Percentiles rank a stretch among this genome's conserved stretches.
These are phyloP conservation scores for Monosporascus sp. DNA, from an alignment of 2,329 filamentous ascomycete species.

Conservation along the genomic window DNA sequence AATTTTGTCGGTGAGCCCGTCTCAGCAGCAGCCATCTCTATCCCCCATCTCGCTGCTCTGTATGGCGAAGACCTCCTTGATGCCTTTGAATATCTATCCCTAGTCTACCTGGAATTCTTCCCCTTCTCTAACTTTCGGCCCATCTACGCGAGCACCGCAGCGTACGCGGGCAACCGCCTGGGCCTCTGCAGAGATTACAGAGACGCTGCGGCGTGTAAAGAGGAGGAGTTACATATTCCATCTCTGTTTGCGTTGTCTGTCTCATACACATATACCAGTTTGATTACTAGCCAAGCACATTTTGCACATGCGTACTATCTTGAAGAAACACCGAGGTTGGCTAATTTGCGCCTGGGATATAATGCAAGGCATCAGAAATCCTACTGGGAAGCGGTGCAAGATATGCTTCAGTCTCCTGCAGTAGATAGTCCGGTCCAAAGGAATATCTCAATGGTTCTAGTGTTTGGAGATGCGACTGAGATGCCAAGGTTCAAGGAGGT, in stretches of 20 bases:
- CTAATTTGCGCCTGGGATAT: neutral
- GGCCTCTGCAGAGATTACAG: constrained; percentile 10
- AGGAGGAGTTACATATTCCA: constrained; percentile 2
- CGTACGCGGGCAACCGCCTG: constrained; percentile 8
- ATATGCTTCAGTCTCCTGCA: constrained; percentile 6
- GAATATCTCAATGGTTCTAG: constrained; percentile 6
- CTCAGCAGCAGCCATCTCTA: constrained; percentile 9
- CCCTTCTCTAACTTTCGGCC: neutral
- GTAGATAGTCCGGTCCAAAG: constrained; percentile 1
- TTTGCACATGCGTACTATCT: neutral
- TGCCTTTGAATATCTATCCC: constrained; percentile 9
- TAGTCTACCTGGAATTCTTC: constrained; percentile 6
- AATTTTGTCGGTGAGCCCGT: constrained; percentile 6
- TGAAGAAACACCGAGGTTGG: neutral
- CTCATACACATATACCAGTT: constrained; percentile 6
- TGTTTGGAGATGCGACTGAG: constrained; percentile 5
- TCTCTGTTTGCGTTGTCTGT: constrained; percentile 4
- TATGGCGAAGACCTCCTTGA: constrained; percentile 9
- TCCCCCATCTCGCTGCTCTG: constrained; percentile 10
- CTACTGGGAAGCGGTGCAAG: constrained; percentile 1
- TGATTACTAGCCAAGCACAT: constrained; percentile 6
- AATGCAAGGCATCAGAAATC: neutral
- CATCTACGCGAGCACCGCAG: constrained; percentile 1
- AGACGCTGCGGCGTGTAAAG: constrained; percentile 3
- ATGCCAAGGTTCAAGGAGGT: constrained; percentile 3